Base-by-base conservation (phyloP, 2,329 filamentous ascomycete genomes). In the Exophiala calicioides region DNA sequence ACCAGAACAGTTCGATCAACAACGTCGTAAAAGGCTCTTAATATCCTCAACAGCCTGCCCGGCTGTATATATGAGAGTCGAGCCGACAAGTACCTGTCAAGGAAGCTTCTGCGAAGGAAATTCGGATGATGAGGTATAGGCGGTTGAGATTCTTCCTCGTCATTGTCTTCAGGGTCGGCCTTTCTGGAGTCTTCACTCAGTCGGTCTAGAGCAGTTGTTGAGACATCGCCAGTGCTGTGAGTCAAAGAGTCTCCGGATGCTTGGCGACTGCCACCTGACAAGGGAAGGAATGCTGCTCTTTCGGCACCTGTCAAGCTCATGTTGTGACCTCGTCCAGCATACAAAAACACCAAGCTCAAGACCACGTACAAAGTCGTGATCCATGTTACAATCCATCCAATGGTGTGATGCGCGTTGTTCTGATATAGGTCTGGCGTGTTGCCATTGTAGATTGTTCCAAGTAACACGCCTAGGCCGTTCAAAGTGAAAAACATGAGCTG, bases 391-490 rank as follows among this genome's bases (percentile, higher is more conserved):
- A 32, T 20, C 36, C 44, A 49, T 8, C 10, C 39, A 33, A 49
- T 15, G 3, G 13, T 8, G 27, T 31, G 36, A 35, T 50, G 41
- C 41, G 35, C 27, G 29, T 13, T 40, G 7, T 34, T 29, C 19
- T 18, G 47, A 46, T 44, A 44, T 29, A 50, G 30, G 29, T 40
- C 31, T 6, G 47, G 41, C n/a, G 40, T 50, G 23, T 32, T 46
- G 29, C 21, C 19, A 10, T 45, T 46, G 18, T 44, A 50, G 29
- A 31, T 42, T 10, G 40, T 19, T 23, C 47, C 41, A 36, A 50
- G 36, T 23, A 44, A 20, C 4, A 29, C 41, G 7, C 47, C 41
- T 3, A 40, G 13, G 18, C 19, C 47, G 13, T 44, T 24, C 42
- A 50, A 20, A 3, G 36, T 30, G 12, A 44, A 18, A 26, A 50